Conservation (phyloP, 495 filamentous ascomycete species). For the Neurospora pannonica region DNA sequence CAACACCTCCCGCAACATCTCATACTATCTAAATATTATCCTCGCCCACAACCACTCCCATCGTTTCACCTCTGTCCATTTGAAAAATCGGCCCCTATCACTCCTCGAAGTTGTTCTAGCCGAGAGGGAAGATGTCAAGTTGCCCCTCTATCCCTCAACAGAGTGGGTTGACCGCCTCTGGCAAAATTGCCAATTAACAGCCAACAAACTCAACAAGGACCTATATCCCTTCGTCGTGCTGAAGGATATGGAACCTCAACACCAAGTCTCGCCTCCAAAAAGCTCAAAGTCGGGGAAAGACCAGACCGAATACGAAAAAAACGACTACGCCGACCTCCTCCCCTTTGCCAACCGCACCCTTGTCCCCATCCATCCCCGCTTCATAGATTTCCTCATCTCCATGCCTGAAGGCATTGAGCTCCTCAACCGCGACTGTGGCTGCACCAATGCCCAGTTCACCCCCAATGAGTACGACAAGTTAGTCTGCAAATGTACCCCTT, state of each 20-base stretch:
- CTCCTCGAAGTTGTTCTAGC: neutral
- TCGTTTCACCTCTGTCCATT: neutral
- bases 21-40: neutral
- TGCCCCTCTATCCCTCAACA: neutral
- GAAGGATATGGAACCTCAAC: neutral
- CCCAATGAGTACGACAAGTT: neutral
- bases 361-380: neutral
- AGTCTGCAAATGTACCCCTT: neutral
- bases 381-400: neutral
- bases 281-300: neutral
- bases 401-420: neutral
- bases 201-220: neutral
- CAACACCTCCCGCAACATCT: neutral
- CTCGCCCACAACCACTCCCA: neutral
- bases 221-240: neutral
- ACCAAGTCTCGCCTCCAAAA: neutral
- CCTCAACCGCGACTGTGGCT: neutral
- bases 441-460: neutral
- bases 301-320: neutral
- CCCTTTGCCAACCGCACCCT: neutral
- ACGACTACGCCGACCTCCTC: neutral
- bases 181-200: neutral
- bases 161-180: neutral
- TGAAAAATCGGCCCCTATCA: neutral
- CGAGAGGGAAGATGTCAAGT: neutral